Conservation (phyloP, 2,329 filamentous ascomycete genomes). For the Pyrenophora teres region DNA sequence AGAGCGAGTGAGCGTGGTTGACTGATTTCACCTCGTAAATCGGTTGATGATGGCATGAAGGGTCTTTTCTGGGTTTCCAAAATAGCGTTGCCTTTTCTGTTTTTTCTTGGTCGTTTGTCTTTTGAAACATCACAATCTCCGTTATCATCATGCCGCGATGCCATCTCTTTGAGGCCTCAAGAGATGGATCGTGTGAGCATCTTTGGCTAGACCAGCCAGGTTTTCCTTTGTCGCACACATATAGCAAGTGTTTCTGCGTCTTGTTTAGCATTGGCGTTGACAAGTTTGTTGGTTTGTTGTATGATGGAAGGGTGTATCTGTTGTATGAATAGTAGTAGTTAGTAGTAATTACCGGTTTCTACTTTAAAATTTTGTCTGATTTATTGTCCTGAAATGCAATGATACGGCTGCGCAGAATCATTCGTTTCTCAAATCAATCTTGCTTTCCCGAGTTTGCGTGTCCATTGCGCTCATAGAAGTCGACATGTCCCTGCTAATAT, state of each 20-base stretch:
- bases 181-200: slow-evolving; percentile 11
- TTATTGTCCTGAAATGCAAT: no score
- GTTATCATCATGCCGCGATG: slow-evolving; percentile 12
- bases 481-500: no score
- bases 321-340: no score
- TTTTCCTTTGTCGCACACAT: slow-evolving; percentile 25
- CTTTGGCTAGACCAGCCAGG: slow-evolving; percentile 29
- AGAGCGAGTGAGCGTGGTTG: neutral
- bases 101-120: slow-evolving; percentile 4
- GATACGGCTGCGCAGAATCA: no score
- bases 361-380: no score
- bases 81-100: slow-evolving; percentile 7
- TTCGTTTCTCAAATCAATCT: no score
- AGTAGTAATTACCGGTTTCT: no score
- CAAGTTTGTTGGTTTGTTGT: slow-evolving; percentile 6
- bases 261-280: slow-evolving; percentile 10
- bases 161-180: slow-evolving; percentile 8
- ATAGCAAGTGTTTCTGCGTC: slow-evolving; percentile 1
- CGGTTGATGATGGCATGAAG: slow-evolving; percentile 8
- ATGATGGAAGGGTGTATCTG: neutral
- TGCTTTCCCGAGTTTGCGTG: no score
- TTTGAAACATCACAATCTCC: neutral
- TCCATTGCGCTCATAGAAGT: no score
- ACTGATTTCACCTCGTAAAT: neutral
- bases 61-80: slow-evolving; percentile 1